phyloP scores from a whole-genome alignment of 2,329 filamentous ascomycete species.

The Lojkania enalia region DNA sequence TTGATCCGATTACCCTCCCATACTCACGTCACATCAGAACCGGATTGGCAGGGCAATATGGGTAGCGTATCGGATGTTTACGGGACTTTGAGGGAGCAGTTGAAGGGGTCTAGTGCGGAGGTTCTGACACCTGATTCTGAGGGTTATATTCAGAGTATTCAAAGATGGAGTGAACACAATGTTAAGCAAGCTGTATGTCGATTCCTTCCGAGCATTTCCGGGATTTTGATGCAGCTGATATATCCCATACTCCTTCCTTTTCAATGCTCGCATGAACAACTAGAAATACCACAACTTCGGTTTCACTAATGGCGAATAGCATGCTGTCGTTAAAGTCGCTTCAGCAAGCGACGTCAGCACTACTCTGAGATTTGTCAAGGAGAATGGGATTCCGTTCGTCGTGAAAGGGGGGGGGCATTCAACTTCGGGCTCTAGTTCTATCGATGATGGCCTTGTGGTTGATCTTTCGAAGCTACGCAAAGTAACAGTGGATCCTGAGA shows the following conservation, averaged over 20 bases:
- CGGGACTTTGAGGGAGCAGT: constrained; percentile 8
- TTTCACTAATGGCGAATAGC: too few species aligned
- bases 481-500: constrained; percentile 53
- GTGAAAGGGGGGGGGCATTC: constrained; percentile 62
- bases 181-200: constrained; percentile 31
- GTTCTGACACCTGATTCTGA: constrained; percentile 28
- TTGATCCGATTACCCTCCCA: too few species aligned
- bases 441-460: constrained; percentile 58
- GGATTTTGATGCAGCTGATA: too few species aligned
- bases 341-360: constrained; percentile 26
- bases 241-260: too few species aligned
- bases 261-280: too few species aligned
- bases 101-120: constrained; percentile 24
- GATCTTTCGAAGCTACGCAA: constrained; percentile 57
- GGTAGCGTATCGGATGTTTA: constrained; percentile 13
- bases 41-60: constrained; percentile 6
- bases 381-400: constrained; percentile 52
- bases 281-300: too few species aligned
- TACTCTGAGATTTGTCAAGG: constrained; percentile 26
- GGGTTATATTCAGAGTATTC: constrained; percentile 30
- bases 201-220: too few species aligned
- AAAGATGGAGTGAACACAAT: constrained; percentile 34
- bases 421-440: constrained; percentile 56
- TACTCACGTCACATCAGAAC: too few species aligned
- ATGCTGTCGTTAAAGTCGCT: constrained; percentile 26